Evolutionary conservation across 73 alveolate genomes (phyloP), one percentile per base, ranked within the genome.

Genomic region (Durusdinium trenchii): DNA sequence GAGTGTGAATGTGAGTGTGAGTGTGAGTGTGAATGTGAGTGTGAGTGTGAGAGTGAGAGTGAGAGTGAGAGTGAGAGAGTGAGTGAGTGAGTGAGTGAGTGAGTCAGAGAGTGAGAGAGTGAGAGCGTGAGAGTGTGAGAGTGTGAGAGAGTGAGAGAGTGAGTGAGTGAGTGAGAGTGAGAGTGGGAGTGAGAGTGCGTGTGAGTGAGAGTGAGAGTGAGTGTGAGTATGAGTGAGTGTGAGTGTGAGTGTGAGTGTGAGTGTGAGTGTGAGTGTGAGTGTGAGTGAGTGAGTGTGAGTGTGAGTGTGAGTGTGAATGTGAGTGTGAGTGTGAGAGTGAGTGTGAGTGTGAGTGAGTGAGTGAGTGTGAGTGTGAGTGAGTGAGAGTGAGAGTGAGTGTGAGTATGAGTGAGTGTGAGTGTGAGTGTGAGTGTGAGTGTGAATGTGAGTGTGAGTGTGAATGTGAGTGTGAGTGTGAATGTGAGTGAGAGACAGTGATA

Each of bases 21-120:
- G n/a, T n/a, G n/a, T n/a, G n/a, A n/a, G n/a, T n/a, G n/a, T n/a
- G n/a, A n/a, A n/a, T n/a, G n/a, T n/a, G n/a, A 36, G 86, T 75
- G 54, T 75, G 86, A 36, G 86, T 75, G 86, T 35, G 54, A 36
- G 57, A 36, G 86, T 75, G 86, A 36, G 86, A 36, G 86, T 75
- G 57, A 36, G 54, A 36, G 86, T 75, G 86, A 9, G 86, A 36
- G 57, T 75, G 54, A 36, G 86, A 36, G 86, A 9, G 86, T 75
- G 57, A 36, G 86, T 75, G 54, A 36, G 86, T 32, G 50, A 9
- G 86, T 75, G 57, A 9, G 54, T 75, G 86, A 23, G 86, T 75
- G n/a, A 20, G 79, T 64, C 43, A 6, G 79, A 20, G 43, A 20
- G 79, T 64, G 79, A 6, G 79, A 6, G 43, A n/a, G n/a, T n/a